A percentile compares a stretch with the other conserved stretches of the same genome.
These are phyloP conservation scores for Ambrosia hybrid DNA, from an alignment of 140 eudicot genomes.

Conservation along the genomic window DNA sequence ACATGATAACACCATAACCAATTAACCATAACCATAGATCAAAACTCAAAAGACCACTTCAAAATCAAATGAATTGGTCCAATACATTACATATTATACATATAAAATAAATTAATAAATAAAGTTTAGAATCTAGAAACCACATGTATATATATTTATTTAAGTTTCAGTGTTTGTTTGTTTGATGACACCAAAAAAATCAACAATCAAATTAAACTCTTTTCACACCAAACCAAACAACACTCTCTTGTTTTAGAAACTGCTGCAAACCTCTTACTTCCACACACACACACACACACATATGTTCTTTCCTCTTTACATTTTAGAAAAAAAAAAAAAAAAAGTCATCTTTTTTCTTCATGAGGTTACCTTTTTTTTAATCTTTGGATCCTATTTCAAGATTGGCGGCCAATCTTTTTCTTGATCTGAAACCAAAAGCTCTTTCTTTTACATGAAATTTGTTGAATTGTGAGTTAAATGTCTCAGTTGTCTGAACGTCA, in stretches of 20 bases:
- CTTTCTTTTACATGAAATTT: constrained; percentile 30
- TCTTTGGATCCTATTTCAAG: constrained; percentile 30
- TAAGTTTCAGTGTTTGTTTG: background rate
- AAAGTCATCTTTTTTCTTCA: constrained; percentile 15
- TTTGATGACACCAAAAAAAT: constrained; percentile 24
- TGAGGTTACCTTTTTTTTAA: background rate
- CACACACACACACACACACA: constrained; percentile 26
- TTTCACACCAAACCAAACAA: constrained; percentile 32
- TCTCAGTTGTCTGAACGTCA: constrained; percentile 60
- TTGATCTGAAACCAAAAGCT: constrained; percentile 37
- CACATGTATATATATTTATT: constrained; percentile 6
- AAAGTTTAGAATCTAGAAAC: background rate
- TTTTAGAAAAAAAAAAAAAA: constrained; percentile 26
- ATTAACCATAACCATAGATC: no score
- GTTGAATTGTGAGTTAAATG: constrained; percentile 47
- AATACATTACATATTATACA: no score
- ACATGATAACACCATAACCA: no score
- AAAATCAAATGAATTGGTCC: no score
- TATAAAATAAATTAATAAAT: no score
- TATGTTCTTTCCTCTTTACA: constrained; percentile 23
- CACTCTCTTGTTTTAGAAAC: constrained; percentile 39
- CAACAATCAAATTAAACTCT: constrained; percentile 14
- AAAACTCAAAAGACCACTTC: no score
- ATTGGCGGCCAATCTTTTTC: constrained; percentile 19
- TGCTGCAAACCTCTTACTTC: constrained; percentile 40